Conservation (phyloP, 805 yeast genomes). For the Wickerhamiella galacta region DNA sequence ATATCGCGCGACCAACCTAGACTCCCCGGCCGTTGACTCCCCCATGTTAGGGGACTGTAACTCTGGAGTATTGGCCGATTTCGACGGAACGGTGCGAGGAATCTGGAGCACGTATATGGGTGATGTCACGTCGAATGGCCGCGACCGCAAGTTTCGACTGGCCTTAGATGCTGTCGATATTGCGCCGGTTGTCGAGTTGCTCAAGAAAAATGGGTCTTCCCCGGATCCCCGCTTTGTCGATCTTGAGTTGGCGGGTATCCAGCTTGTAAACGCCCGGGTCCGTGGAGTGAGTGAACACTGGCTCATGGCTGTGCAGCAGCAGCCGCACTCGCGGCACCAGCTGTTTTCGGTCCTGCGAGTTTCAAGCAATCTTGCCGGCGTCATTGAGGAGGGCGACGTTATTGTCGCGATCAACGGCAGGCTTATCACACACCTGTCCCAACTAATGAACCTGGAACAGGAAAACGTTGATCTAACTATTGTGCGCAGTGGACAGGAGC, state of each 20-base stretch:
- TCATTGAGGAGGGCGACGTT: constrained; percentile 48
- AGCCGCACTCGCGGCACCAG: constrained; percentile 46
- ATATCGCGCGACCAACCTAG: constrained; percentile 72
- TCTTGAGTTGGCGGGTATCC: constrained; percentile 54
- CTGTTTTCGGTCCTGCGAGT: constrained; percentile 56
- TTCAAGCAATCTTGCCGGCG: constrained; percentile 27
- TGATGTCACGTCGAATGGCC: constrained; percentile 38
- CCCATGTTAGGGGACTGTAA: constrained; percentile 55
- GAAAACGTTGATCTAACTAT: constrained; percentile 39
- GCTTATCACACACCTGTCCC: constrained; percentile 49
- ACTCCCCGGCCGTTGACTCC: constrained; percentile 59
- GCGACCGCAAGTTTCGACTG: constrained; percentile 50
- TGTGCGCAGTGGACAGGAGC: constrained; percentile 52
- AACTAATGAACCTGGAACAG: constrained; percentile 34
- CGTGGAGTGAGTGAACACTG: constrained; percentile 79
- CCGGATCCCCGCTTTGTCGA: constrained; percentile 56
- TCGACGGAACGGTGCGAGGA: constrained; percentile 66
- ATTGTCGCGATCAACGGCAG: constrained; percentile 51
- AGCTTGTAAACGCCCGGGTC: constrained; percentile 60
- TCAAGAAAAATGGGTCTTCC: constrained; percentile 30
- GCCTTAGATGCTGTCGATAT: constrained; percentile 66
- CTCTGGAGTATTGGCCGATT: constrained; percentile 62
- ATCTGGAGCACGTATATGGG: constrained; percentile 77
- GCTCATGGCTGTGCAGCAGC: constrained; percentile 52
- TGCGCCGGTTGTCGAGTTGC: constrained; percentile 34